Evolutionary conservation across 2,329 filamentous ascomycete species (phyloP).

Genomic region (Colletotrichum spaethianum): DNA sequence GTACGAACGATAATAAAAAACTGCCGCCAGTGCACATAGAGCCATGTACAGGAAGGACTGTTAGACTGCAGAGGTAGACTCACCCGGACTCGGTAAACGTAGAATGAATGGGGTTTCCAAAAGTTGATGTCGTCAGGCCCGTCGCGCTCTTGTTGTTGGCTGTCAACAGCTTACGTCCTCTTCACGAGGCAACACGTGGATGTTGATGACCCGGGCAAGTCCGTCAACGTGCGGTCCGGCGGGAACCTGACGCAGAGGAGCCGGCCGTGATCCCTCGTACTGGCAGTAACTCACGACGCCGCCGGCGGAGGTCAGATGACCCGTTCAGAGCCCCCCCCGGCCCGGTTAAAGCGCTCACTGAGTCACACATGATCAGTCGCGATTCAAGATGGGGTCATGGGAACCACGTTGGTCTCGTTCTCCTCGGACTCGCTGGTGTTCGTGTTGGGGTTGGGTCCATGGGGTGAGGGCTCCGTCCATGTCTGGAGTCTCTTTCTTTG

Average conservation of each 20-base stretch:
- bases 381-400: background rate
- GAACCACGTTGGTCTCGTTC: too few species aligned
- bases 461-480: too few species aligned
- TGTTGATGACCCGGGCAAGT: background rate
- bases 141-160: too few species aligned
- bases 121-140: background rate
- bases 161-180: background rate
- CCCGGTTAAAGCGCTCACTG: background rate
- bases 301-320: background rate
- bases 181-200: background rate
- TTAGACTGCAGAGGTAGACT: constrained; percentile 34
- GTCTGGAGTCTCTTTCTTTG: too few species aligned
- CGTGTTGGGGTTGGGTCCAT: too few species aligned
- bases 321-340: background rate
- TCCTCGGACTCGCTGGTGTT: too few species aligned
- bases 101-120: constrained; percentile 6
- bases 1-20: constrained; percentile 1
- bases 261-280: background rate
- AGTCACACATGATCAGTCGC: background rate
- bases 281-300: background rate
- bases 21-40: constrained; percentile 36
- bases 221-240: background rate
- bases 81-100: constrained; percentile 6
- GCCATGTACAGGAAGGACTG: constrained; percentile 24
- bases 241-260: background rate